These are phyloP conservation scores for Osmanthus fragrans DNA, from an alignment of 257 asterid species.

Conservation along the genomic window DNA sequence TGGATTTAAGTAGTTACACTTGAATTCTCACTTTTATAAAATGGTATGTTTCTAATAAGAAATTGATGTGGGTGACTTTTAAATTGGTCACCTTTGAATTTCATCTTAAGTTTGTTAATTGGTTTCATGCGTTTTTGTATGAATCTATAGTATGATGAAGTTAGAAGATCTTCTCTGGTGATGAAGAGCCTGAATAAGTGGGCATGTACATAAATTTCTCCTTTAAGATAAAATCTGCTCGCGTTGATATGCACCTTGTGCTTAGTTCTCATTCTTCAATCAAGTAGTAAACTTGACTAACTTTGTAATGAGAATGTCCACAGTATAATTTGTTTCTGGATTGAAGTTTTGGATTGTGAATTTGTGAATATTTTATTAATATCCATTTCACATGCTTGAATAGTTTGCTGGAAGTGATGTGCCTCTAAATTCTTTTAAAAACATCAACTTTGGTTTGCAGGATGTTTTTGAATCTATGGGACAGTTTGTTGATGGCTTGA, in stretches of 20 bases:
- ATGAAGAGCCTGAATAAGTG: not conserved
- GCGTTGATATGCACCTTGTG: not conserved
- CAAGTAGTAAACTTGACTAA: not conserved
- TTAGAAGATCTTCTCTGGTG: not conserved
- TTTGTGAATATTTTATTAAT: not conserved
- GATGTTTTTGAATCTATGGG: slow-evolving; percentile 85
- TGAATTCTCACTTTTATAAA: not conserved
- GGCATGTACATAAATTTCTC: not conserved
- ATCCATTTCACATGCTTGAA: not conserved
- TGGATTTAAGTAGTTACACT: not conserved
- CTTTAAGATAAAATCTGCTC: not conserved
- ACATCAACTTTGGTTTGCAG: slow-evolving; percentile 32
- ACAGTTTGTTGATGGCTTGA: slow-evolving; percentile 84
- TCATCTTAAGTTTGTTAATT: not conserved
- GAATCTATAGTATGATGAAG: not conserved
- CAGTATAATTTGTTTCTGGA: not conserved
- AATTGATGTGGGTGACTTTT: not conserved
- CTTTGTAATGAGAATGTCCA: not conserved
- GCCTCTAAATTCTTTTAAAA: not conserved
- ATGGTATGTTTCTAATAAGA: too few relatives aligned
- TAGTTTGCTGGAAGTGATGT: not conserved
- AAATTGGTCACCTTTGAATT: not conserved
- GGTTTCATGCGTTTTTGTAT: not conserved
- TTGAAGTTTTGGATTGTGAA: slow-evolving; percentile 12
- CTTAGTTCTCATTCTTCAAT: not conserved